phyloP scores from a whole-genome alignment of 1,284 basidiomycete species.

The Irpex sp. region DNA sequence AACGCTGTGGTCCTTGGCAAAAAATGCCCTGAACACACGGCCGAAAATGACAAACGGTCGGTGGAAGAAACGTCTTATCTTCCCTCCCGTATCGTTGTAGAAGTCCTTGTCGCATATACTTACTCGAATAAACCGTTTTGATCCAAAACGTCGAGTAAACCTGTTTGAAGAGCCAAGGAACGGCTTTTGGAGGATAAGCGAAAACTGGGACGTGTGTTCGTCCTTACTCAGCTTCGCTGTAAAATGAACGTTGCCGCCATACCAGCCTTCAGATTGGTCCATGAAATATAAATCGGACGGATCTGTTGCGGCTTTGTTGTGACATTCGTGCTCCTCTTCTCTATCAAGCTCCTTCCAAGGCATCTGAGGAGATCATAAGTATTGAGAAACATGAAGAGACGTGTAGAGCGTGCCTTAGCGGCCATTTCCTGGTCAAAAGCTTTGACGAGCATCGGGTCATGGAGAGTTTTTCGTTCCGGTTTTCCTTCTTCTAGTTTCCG shows the following conservation, averaged over 20 bases:
- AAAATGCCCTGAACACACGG: slow-evolving; percentile 37
- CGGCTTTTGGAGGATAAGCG: slow-evolving; percentile 29
- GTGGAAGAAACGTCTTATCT: slow-evolving; percentile 25
- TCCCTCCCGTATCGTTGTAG: slow-evolving; percentile 9
- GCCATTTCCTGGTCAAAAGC: slow-evolving; percentile 6
- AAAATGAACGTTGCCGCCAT: slow-evolving; percentile 36
- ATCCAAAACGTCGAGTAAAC: slow-evolving; percentile 38
- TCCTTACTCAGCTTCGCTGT: slow-evolving; percentile 16
- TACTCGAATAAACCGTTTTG: slow-evolving; percentile 33
- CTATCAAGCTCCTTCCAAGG: slow-evolving; percentile 38
- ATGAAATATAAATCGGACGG: background rate
- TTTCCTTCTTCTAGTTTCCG: background rate
- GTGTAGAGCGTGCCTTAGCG: slow-evolving; percentile 10
- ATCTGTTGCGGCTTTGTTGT: background rate
- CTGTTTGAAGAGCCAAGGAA: slow-evolving; percentile 33
- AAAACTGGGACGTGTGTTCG: background rate
- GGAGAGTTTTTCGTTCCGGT: no score
- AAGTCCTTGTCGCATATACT: slow-evolving; percentile 23
- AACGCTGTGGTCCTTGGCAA: slow-evolving; percentile 31
- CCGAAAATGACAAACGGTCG: slow-evolving; percentile 33
- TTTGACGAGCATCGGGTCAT: background rate
- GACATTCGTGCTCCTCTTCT: slow-evolving; percentile 23
- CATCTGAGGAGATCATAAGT: slow-evolving; percentile 17
- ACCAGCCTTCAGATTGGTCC: slow-evolving; percentile 23
- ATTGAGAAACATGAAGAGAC: background rate